phyloP scores from a whole-genome alignment of 2,329 filamentous ascomycete genomes.

The Fusarium torreyae region DNA sequence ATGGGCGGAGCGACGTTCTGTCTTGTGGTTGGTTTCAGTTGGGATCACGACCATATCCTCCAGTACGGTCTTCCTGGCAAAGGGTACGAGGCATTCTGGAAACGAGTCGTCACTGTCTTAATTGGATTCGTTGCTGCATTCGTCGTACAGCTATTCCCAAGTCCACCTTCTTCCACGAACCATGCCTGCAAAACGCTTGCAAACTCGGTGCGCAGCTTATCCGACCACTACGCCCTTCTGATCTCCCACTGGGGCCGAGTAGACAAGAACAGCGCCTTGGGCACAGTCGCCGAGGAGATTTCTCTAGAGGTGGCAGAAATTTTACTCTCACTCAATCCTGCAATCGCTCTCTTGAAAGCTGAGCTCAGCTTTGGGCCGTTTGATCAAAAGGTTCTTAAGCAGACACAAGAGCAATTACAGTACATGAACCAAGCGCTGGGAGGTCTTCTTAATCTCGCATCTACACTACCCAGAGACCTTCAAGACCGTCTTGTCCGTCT shows the following conservation, averaged over 20 bases:
- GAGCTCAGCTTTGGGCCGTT: slow-evolving; percentile 54
- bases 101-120: slow-evolving; percentile 60
- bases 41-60: slow-evolving; percentile 58
- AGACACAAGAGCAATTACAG: slow-evolving; percentile 51
- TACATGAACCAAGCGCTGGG: slow-evolving; percentile 55
- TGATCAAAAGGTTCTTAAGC: slow-evolving; percentile 51
- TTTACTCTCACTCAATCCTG: slow-evolving; percentile 45
- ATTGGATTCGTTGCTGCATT: slow-evolving; percentile 61
- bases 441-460: slow-evolving; percentile 53
- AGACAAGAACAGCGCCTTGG: slow-evolving; percentile 50
- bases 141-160: slow-evolving; percentile 63
- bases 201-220: slow-evolving; percentile 58
- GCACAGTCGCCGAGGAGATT: slow-evolving; percentile 50
- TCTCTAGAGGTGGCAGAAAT: slow-evolving; percentile 52
- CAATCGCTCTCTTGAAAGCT: slow-evolving; percentile 50
- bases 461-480: slow-evolving; percentile 57
- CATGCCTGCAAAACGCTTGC: slow-evolving; percentile 63
- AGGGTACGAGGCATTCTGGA: slow-evolving; percentile 66
- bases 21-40: slow-evolving; percentile 64
- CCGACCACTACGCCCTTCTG: slow-evolving; percentile 65
- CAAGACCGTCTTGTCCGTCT: slow-evolving; percentile 57
- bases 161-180: slow-evolving; percentile 61
- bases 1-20: slow-evolving; percentile 58
- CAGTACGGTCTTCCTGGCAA: slow-evolving; percentile 63
- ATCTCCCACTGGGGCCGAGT: slow-evolving; percentile 61